Conservation (phyloP, 164 flowering plant genomes). For the Liquidambar formosana region DNA sequence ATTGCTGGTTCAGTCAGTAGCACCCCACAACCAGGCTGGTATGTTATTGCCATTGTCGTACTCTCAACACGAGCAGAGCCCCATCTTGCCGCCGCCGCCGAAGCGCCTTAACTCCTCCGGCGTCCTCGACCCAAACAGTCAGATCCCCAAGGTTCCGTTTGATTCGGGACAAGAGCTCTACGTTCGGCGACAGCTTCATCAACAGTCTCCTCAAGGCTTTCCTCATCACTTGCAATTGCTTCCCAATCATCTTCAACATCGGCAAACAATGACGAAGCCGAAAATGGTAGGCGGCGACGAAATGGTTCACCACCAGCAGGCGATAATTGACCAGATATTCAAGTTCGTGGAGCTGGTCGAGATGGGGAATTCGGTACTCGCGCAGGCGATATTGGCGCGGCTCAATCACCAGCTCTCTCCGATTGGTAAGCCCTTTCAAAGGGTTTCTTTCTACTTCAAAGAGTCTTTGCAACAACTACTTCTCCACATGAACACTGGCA, state of each 20-base stretch:
- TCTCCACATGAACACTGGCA: slow-evolving; percentile 18
- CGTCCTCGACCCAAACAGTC: slow-evolving; percentile 23
- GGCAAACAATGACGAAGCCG: slow-evolving; percentile 30
- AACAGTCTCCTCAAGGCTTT: slow-evolving; percentile 29
- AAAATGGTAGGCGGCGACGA: slow-evolving; percentile 37
- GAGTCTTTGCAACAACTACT: slow-evolving; percentile 48
- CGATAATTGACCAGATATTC: slow-evolving; percentile 61
- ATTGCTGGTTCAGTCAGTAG: slow-evolving; percentile 38
- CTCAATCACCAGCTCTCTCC: slow-evolving; percentile 99
- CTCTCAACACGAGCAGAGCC: slow-evolving; percentile 51
- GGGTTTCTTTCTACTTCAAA: slow-evolving; percentile 63
- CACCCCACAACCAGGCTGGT: slow-evolving; percentile 52
- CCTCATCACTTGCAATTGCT: slow-evolving; percentile 41
- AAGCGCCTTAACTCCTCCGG: slow-evolving; percentile 48
- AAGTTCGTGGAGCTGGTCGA: slow-evolving; percentile 90
- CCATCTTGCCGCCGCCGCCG: slow-evolving; percentile 50
- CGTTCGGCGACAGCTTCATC: slow-evolving; percentile 33
- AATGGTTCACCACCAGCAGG: slow-evolving; percentile 40
- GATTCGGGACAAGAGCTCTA: slow-evolving; percentile 51
- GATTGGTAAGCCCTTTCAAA: slow-evolving; percentile 58
- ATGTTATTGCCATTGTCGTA: slow-evolving; percentile 48
- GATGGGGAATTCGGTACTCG: slow-evolving; percentile 75
- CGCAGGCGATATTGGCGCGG: slow-evolving; percentile 99
- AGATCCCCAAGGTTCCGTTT: slow-evolving; percentile 32
- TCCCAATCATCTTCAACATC: slow-evolving; percentile 36